Evolutionary conservation across 192 early-diverging fungal genomes (phyloP), one percentile per base, ranked within the genome.

Genomic region (Chytriomyces hyalinus): DNA sequence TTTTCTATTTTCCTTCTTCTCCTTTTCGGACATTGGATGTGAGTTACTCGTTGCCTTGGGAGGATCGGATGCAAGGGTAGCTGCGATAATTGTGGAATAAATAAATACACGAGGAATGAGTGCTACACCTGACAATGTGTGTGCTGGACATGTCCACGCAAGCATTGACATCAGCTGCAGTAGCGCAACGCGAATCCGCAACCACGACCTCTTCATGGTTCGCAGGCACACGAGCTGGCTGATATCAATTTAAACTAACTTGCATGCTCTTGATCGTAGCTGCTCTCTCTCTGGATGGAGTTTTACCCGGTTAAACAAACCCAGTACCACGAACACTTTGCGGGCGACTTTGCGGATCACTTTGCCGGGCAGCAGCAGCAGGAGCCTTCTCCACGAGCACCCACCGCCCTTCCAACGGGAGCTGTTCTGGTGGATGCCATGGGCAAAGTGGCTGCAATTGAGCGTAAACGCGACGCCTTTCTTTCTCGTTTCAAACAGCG

Each of bases 361-460:
- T 36, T 36, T 36, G 36, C 36, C 1, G 36, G 36, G 1, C 36
- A 36, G 36, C 36, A 36, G 36, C 36, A 36, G 36, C 36, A 36
- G 36, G 36, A 36, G 36, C 49, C 50, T 2, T 46, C 36, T 62
- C 45, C 53, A 49, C 48, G 60, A 70, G 28, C 57, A 9, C 44
- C 60, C 17, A 66, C 78, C 8, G 79, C 77, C 5, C 51, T 76
- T 26, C 67, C 73, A 5, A 78, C 76, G 17, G 82, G 82, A 26
- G 74, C 74, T 28, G 78, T 81, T 20, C 65, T 84, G 61, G 83
- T 84, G 11, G 77, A 79, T 64, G 43, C 73, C 50, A 36, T 64
- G 50, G 83, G 79, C n/a, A 46, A 70, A 10, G 74, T 84, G 17
- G 36, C 79, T 10, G 64, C 78, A 28, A 70, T 82, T 6, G 78